Conservation (phyloP, 441 rosid species). For the Gossypium laxum region DNA sequence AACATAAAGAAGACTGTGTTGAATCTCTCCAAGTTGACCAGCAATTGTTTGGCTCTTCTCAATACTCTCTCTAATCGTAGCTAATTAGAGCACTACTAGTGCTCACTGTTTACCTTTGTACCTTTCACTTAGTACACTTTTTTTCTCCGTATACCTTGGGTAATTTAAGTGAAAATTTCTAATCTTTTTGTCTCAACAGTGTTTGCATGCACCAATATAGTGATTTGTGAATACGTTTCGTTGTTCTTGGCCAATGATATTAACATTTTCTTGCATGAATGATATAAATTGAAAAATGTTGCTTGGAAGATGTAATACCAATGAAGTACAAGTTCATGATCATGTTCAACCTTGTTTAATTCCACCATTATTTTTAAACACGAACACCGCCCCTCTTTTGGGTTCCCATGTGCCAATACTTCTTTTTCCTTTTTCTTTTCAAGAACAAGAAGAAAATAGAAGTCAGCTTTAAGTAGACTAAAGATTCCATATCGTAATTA, state of each 20-base stretch:
- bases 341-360: background rate
- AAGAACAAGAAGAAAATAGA: background rate
- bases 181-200: background rate
- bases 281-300: background rate
- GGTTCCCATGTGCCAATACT: background rate
- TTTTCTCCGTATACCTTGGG: background rate
- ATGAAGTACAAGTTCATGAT: background rate
- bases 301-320: background rate
- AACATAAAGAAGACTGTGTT: conserved; percentile 29
- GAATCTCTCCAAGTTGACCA: conserved; percentile 37
- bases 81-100: background rate
- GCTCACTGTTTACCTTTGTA: background rate
- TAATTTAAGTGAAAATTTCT: background rate
- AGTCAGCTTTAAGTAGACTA: background rate
- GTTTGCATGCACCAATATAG: background rate
- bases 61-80: conserved; percentile 18
- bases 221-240: background rate
- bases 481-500: background rate
- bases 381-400: background rate
- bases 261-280: background rate
- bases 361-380: background rate
- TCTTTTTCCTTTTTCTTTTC: background rate
- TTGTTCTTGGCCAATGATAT: background rate
- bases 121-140: background rate
- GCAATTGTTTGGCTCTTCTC: conserved; percentile 60